Evolutionary conservation across 2,329 filamentous ascomycete genomes (phyloP).

Genomic region (Diaporthe nobilis): DNA sequence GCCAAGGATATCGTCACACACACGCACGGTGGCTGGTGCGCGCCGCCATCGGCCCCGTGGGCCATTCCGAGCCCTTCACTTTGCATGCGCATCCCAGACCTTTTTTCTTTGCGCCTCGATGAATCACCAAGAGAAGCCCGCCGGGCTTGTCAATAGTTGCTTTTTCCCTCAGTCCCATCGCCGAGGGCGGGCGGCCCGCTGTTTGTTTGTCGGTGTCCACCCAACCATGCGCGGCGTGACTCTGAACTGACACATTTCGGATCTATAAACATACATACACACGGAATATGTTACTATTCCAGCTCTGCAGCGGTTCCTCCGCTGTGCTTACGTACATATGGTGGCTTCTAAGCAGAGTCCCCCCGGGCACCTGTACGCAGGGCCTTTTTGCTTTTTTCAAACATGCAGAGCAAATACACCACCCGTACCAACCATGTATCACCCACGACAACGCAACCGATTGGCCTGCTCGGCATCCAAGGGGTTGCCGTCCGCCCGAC

Average conservation of each 20-base stretch:
- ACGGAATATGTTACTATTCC: neutral
- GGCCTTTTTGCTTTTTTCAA: neutral
- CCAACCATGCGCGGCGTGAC: neutral
- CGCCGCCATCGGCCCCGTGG: constrained; percentile 9
- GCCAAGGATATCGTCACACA: neutral
- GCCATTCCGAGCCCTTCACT: neutral
- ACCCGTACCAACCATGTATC: neutral
- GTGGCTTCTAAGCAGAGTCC: neutral
- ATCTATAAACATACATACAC: neutral
- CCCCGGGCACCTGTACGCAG: neutral
- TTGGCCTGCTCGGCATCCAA: constrained; percentile 11
- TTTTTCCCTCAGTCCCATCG: neutral
- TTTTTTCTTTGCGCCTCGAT: neutral
- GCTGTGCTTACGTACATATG: neutral
- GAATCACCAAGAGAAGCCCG: constrained; percentile 18
- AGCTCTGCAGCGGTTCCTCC: neutral
- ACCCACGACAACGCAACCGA: constrained; percentile 4
- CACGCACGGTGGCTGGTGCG: neutral
- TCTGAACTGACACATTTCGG: neutral
- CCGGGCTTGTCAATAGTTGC: constrained; percentile 26
- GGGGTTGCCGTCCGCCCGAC: neutral
- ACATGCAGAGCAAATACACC: neutral
- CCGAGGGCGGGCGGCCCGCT: neutral
- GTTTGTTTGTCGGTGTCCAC: neutral
- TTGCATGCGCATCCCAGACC: neutral